Conservation (phyloP, 2,329 filamentous ascomycete genomes). For the Hypoxylon sp. region DNA sequence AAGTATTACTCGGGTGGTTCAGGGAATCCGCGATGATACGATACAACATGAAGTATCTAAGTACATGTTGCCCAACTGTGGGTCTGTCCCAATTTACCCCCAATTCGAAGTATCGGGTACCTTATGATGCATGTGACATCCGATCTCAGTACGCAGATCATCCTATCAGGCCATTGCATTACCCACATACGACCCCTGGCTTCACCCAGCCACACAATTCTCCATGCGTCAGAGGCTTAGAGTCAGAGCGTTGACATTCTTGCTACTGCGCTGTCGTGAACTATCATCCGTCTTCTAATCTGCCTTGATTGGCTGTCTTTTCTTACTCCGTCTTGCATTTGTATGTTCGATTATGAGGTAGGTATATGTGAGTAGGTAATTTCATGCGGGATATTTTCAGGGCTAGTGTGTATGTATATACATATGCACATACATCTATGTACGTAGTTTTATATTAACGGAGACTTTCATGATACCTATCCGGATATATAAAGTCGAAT, state of each 20-base stretch:
- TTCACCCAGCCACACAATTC: slow-evolving; percentile 22
- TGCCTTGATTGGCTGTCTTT: not conserved
- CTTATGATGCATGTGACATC: slow-evolving; percentile 23
- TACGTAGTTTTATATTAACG: slow-evolving; percentile 1
- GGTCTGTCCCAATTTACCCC: not conserved
- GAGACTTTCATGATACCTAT: not conserved
- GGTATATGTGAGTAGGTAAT: slow-evolving; percentile 3
- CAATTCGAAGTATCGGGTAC: slow-evolving; percentile 21
- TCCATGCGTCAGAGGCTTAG: slow-evolving; percentile 14
- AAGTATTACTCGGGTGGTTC: slow-evolving; percentile 27
- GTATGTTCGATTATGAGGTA: not conserved
- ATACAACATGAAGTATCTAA: slow-evolving; percentile 11
- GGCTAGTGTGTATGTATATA: not conserved
- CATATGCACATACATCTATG: not conserved
- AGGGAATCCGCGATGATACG: slow-evolving; percentile 16
- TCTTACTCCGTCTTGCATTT: not conserved
- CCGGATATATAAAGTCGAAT: not conserved
- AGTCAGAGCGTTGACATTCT: not conserved
- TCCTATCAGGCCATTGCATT: slow-evolving; percentile 30
- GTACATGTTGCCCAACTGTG: not conserved
- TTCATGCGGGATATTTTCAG: not conserved
- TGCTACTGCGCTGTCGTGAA: not conserved
- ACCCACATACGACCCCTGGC: slow-evolving; percentile 10
- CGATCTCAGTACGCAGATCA: slow-evolving; percentile 39
- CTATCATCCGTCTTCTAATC: not conserved